A percentile compares a stretch with the other conserved stretches of the same genome.
phyloP scores from a whole-genome alignment of 140 eudicot species.

The Senecio squalidus region DNA sequence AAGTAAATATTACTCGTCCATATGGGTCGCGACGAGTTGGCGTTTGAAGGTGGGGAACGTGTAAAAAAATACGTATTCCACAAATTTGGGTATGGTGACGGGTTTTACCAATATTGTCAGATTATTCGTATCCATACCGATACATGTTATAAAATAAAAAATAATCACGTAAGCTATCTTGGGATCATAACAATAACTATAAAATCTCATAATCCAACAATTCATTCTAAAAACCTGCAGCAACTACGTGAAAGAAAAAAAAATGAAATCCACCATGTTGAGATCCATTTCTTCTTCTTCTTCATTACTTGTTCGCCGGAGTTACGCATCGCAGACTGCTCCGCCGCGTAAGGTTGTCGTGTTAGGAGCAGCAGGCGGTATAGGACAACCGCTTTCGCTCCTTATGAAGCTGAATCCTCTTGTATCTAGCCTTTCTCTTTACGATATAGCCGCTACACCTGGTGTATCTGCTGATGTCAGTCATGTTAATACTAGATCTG shows the following conservation, averaged over 20 bases:
- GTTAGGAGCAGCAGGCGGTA: constrained; percentile 49
- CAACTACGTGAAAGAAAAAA: background rate
- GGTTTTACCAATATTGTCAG: too few relatives aligned
- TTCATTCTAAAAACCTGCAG: too few relatives aligned
- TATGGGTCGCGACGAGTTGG: too few relatives aligned
- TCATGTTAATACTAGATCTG: constrained; percentile 43
- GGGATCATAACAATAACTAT: too few relatives aligned
- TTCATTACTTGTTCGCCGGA: constrained; percentile 10
- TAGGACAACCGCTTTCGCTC: constrained; percentile 42
- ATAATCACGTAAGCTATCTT: too few relatives aligned
- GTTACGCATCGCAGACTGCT: constrained; percentile 15
- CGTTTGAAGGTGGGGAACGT: too few relatives aligned
- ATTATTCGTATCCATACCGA: too few relatives aligned
- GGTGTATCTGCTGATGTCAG: constrained; percentile 46
- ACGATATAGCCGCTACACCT: constrained; percentile 39
- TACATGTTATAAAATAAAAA: too few relatives aligned
- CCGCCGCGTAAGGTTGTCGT: constrained; percentile 36
- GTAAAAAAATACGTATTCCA: too few relatives aligned
- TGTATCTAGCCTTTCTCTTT: constrained; percentile 38
- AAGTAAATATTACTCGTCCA: too few relatives aligned
- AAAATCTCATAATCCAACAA: too few relatives aligned
- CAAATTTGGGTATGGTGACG: too few relatives aligned
- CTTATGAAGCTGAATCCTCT: constrained; percentile 42
- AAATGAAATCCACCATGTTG: constrained; percentile 21
- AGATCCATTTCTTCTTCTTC: constrained; percentile 22